phyloP scores from a whole-genome alignment of 305 asterid species.

The Withania somnifera region DNA sequence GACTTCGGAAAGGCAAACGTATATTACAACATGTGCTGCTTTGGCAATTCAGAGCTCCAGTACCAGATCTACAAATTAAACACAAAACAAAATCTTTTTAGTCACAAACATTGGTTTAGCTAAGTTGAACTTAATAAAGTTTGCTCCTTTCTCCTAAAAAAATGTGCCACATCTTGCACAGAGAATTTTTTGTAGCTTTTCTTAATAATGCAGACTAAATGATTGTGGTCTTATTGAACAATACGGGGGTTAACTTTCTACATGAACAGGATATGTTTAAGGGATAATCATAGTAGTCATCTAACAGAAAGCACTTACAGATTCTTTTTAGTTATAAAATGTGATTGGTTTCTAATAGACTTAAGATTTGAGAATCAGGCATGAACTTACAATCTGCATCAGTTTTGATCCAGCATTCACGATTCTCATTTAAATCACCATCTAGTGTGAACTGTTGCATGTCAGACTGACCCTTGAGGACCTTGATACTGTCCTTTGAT shows the following conservation, averaged over 20 bases:
- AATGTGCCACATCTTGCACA: not conserved
- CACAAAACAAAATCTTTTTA: conserved; percentile 5
- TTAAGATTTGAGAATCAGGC: not conserved
- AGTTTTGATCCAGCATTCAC: conserved; percentile 82
- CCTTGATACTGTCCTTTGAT: conserved; percentile 23
- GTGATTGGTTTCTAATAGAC: not conserved
- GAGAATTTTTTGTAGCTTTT: not conserved
- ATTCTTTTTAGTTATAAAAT: not conserved
- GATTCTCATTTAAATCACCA: conserved; percentile 26
- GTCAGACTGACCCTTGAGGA: conserved; percentile 22
- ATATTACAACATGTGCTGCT: not conserved
- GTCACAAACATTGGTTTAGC: not conserved
- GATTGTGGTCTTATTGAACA: not conserved
- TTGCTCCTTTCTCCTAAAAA: not conserved
- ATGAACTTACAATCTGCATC: conserved; percentile 97
- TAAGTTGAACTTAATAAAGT: not conserved
- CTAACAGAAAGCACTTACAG: not conserved
- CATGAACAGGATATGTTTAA: not conserved
- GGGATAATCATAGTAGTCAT: not conserved
- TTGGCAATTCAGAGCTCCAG: conserved; percentile 55
- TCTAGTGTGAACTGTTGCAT: conserved; percentile 19
- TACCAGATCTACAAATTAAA: conserved; percentile 59
- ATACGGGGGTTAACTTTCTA: not conserved
- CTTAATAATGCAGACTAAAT: not conserved
- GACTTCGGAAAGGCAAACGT: not conserved